Evolutionary conservation across 2,329 filamentous ascomycete species (phyloP).

Genomic region (Stenocarpella maydis): DNA sequence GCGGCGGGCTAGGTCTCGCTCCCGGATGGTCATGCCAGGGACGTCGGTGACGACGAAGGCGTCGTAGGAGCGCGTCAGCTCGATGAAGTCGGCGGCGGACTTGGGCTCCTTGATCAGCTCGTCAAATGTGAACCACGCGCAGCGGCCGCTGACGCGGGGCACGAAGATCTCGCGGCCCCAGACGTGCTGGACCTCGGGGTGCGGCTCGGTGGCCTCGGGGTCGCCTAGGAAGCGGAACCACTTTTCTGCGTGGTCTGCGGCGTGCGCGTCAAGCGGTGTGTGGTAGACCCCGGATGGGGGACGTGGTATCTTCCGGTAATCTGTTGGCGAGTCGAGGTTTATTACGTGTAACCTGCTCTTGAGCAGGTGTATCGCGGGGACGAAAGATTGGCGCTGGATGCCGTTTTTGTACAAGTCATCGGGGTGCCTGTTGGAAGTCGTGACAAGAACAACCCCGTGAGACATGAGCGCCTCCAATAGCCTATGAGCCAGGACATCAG

Average conservation of each 20-base stretch:
- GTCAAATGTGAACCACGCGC: slow-evolving; percentile 91
- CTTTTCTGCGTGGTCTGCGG: slow-evolving; percentile 83
- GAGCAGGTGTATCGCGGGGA: slow-evolving; percentile 93
- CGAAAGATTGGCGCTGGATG: slow-evolving; percentile 92
- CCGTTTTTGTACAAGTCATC: slow-evolving; percentile 98
- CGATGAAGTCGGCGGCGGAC: slow-evolving; percentile 93
- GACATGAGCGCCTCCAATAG: slow-evolving; percentile 92
- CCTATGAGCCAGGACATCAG: slow-evolving; percentile 47
- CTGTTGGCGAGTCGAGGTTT: slow-evolving; percentile 92
- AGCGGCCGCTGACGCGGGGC: slow-evolving; percentile 84
- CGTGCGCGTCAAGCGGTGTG: slow-evolving; percentile 81
- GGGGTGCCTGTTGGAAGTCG: slow-evolving; percentile 95
- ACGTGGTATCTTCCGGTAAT: slow-evolving; percentile 96
- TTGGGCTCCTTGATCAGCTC: slow-evolving; percentile 90
- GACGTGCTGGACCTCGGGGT: slow-evolving; percentile 80
- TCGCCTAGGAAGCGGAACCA: slow-evolving; percentile 97
- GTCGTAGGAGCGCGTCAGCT: slow-evolving; percentile 88
- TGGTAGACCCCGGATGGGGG: slow-evolving; percentile 95
- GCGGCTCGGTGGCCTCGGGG: slow-evolving; percentile 76
- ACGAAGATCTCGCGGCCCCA: slow-evolving; percentile 94
- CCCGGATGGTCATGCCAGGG: slow-evolving; percentile 86
- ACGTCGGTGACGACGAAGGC: slow-evolving; percentile 92
- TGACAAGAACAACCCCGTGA: slow-evolving; percentile 95
- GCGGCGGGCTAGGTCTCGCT: slow-evolving; percentile 85
- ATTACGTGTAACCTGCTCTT: slow-evolving; percentile 86